A percentile compares a stretch with the other conserved stretches of the same genome.
Conservation (phyloP, 2,329 filamentous ascomycete genomes). For the Bipolaris bicolor region DNA sequence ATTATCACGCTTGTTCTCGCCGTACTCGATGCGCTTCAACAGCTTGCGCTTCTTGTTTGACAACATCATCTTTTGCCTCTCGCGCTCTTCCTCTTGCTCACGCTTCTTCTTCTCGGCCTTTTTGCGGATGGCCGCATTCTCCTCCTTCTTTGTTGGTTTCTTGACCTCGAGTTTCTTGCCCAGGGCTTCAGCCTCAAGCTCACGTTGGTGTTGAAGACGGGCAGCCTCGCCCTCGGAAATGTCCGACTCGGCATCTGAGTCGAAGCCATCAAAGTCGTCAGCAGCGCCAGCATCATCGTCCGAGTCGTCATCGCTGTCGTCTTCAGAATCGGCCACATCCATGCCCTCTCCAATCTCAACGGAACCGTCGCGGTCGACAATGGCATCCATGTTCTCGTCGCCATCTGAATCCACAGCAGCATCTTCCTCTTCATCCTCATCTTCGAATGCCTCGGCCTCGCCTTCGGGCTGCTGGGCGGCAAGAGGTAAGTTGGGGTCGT, state of each 20-base stretch:
- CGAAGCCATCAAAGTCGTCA: slow-evolving; percentile 57
- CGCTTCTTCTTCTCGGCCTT: slow-evolving; percentile 64
- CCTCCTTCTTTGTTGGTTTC: slow-evolving; percentile 56
- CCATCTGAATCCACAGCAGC: slow-evolving; percentile 50
- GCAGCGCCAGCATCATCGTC: slow-evolving; percentile 26
- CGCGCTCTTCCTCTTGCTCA: slow-evolving; percentile 82
- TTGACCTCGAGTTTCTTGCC: slow-evolving; percentile 61
- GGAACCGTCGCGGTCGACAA: slow-evolving; percentile 49
- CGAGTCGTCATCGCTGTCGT: slow-evolving; percentile 55
- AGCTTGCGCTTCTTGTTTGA: slow-evolving; percentile 97
- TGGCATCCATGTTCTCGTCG: slow-evolving; percentile 37
- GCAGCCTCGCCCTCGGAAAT: slow-evolving; percentile 63
- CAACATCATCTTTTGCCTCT: slow-evolving; percentile 97
- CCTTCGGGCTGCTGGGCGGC: slow-evolving; percentile 87
- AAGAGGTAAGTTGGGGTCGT: slow-evolving; percentile 86
- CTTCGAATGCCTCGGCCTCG: slow-evolving; percentile 76
- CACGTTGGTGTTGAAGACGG: slow-evolving; percentile 77
- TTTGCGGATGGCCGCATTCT: slow-evolving; percentile 74
- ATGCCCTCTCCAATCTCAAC: slow-evolving; percentile 58
- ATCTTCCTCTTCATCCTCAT: slow-evolving; percentile 52
- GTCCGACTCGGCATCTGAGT: slow-evolving; percentile 56
- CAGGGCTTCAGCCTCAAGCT: slow-evolving; percentile 89
- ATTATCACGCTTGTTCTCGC: slow-evolving; percentile 88
- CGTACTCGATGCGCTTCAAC: slow-evolving; percentile 96
- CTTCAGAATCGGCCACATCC: slow-evolving; percentile 54